Evolutionary conservation across 495 filamentous ascomycete species (phyloP), one percentile per base, ranked within the genome.

Genomic region (Pseudoneurospora amorphoporcata): DNA sequence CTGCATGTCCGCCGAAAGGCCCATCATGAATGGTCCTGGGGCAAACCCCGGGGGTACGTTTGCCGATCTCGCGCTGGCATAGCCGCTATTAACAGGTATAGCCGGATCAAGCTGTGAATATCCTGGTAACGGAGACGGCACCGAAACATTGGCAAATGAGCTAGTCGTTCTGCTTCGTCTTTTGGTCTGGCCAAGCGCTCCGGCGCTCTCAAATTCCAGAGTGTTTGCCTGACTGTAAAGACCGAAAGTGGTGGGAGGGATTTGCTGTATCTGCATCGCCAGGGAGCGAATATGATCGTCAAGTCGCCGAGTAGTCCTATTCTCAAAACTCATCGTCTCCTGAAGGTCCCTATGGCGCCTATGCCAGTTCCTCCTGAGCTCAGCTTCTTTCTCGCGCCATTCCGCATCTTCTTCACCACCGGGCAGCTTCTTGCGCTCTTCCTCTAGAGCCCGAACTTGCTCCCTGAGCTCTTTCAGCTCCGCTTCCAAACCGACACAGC

Each of bases 81-180:
- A 86, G 17, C 78, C 79, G 1, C 75, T 53, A 14, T 70, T 35
- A 17, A 70, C 74, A 58, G 79, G 75, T 39, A 78, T 75, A 3
- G 80, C 69, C 37, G 81, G 81, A 35, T 85, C 84, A 32, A 76
- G 72, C 70, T 82, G 80, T 16, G 84, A 76, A 65, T 80, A 84
- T 7, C 82, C 74, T 19, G 80, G 79, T 35, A 81, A 71, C 32
- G 83, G 81, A 5, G 82, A 83, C 29, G 83, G 76, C 12, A 84
- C 75, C 19, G 72, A 78, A 14, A 83, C 77, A 45, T 81, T 85
- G 8, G 88, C 86, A 12, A 88, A 81, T 17, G 87, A 87, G 75
- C 87, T 89, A 75, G 86, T 86, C 73, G 85, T 86, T 17, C 86
- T 84, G 74, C 86, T 87, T 40, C 87, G 82, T 17, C 87, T 82